Conservation (phyloP, 805 yeast species). For the Saturnispora sanitii region DNA sequence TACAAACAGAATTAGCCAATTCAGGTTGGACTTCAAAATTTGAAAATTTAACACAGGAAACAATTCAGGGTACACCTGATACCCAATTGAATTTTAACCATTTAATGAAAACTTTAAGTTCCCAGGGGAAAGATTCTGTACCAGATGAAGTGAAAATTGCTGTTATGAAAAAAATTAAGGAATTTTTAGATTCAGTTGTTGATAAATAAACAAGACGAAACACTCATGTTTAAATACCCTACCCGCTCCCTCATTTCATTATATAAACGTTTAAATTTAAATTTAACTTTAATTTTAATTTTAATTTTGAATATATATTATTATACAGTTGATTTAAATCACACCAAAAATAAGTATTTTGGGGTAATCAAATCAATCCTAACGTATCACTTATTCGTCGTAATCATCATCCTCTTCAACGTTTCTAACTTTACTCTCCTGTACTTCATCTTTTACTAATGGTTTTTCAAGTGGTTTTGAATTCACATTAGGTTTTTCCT, state of each 20-base stretch:
- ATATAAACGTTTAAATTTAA: no score
- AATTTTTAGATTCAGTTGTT: slow-evolving; percentile 44
- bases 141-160: slow-evolving; percentile 57
- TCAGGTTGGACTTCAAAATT: slow-evolving; percentile 84
- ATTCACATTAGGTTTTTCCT: slow-evolving; percentile 4
- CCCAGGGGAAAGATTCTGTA: slow-evolving; percentile 59
- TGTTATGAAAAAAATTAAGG: slow-evolving; percentile 46
- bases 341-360: no score
- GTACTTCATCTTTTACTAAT: not conserved
- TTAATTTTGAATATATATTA: no score
- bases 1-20: slow-evolving; percentile 57
- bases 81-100: slow-evolving; percentile 38
- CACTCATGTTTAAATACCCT: not conserved
- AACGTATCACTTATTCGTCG: slow-evolving; percentile 28
- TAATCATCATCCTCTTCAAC: slow-evolving; percentile 31
- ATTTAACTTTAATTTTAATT: no score
- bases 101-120: slow-evolving; percentile 44
- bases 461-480: not conserved
- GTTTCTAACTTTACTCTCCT: slow-evolving; percentile 19
- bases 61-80: slow-evolving; percentile 23
- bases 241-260: not conserved
- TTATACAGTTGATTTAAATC: no score
- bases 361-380: no score
- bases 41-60: slow-evolving; percentile 42
- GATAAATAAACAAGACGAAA: slow-evolving; percentile 13